Conservation (phyloP, 192 early-diverging fungal genomes). For the Coemansia sp. region DNA sequence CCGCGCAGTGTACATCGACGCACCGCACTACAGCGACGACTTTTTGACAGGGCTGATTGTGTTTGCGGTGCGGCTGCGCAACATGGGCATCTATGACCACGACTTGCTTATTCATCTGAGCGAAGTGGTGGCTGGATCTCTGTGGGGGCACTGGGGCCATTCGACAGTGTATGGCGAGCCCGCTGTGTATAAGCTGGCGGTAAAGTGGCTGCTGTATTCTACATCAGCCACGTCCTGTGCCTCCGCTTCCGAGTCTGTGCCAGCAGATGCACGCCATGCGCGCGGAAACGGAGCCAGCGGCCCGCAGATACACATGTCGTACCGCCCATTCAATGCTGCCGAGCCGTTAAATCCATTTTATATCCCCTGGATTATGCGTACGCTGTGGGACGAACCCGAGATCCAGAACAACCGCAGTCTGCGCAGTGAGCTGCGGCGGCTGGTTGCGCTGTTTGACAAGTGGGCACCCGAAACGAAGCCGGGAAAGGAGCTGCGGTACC, state of each 20-base stretch:
- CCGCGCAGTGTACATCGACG: conserved; percentile 89
- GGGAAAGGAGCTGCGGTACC: conserved; percentile 83
- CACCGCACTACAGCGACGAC: conserved; percentile 72
- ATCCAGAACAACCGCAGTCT: conserved; percentile 58
- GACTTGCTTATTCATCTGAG: conserved; percentile 82
- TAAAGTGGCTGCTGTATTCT: conserved; percentile 54
- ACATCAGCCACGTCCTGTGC: conserved; percentile 24
- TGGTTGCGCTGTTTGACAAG: conserved; percentile 67
- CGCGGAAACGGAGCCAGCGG: conserved; percentile 24
- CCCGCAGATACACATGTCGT: conserved; percentile 36
- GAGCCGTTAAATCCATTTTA: conserved; percentile 82
- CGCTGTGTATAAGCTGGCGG: conserved; percentile 71
- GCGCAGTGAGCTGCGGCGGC: conserved; percentile 61
- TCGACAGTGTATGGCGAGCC: conserved; percentile 91
- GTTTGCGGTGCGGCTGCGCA: conserved; percentile 83
- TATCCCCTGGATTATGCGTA: conserved; percentile 92
- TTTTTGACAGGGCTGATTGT: conserved; percentile 86
- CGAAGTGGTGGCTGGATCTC: conserved; percentile 80
- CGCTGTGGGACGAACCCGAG: conserved; percentile 69
- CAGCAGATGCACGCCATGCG: conserved; percentile 16
- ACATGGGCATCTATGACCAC: conserved; percentile 84
- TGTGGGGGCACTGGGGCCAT: conserved; percentile 88
- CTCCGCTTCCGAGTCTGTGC: conserved; percentile 11
- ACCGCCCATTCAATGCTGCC: conserved; percentile 63
- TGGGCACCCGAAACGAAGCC: conserved; percentile 76